Evolutionary conservation across 352 stramenopile genomes (phyloP), one percentile per base, ranked within the genome.

Genomic region (Aphanomyces euteiches): DNA sequence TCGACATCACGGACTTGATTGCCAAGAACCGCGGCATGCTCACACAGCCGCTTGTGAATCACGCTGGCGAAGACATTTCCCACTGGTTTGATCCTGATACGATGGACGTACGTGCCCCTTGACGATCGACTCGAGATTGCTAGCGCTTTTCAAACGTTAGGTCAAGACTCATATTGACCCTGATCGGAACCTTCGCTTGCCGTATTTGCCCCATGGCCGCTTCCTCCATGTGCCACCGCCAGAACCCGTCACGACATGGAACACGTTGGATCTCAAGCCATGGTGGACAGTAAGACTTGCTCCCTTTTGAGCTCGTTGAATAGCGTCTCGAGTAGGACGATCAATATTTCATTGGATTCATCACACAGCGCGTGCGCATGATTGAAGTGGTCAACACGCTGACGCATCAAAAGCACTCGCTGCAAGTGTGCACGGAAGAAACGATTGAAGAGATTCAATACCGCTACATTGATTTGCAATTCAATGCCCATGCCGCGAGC

Each of bases 331-430:
- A 38, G 41, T 63, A 71, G 40, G 86, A 96, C 72, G 77, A 86
- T 0, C 75, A 80, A 48, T 89, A 84, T 61, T 77, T 92, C 15
- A 79, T 96, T 3, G 89, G 87, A 5, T 66, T 78, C 2, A 80
- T 97, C 4, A 96, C 89, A 3, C 73, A 75, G 36, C 90, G 83
- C 19, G 75, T 80, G 67, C 80, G 89, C 10, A 87, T 81, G 78
- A 78, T 97, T 43, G 79, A 91, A 65, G 78, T 98, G 61, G 87
- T 97, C 59, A 98, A 98, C 66, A 86, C 93, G 38, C 78, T 98
- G 7, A 96, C 91, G 7, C 85, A 96, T 73, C 89, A 97, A 72
- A 76, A 69, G 37, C 84, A 96, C 66, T 75, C 82, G 13, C 79
- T 97, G 10, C 75, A 92, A 57, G 88, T 97, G 15, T 95, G 90